Conservation (phyloP, 1,284 basidiomycete genomes). For the Moesziomyces parantarcticus region DNA sequence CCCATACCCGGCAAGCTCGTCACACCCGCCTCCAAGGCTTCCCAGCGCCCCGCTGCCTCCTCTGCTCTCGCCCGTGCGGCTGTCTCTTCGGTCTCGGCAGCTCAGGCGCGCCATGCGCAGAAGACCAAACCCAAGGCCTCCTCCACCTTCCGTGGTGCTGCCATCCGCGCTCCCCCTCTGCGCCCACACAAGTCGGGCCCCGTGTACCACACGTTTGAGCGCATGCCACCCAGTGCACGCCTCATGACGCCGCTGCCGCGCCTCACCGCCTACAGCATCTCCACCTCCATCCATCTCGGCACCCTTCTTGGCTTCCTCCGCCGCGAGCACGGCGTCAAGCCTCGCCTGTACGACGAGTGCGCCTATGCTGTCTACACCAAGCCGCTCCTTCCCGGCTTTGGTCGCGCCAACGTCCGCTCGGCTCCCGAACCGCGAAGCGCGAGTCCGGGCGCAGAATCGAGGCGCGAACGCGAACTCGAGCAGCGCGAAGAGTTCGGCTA, state of each 20-base stretch:
- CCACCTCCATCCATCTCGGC: constrained; percentile 72
- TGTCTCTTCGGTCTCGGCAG: constrained; percentile 37
- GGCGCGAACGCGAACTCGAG: constrained; percentile 76
- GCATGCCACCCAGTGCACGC: constrained; percentile 59
- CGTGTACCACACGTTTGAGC: constrained; percentile 66
- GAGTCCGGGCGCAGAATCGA: constrained; percentile 74
- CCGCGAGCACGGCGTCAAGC: constrained; percentile 89
- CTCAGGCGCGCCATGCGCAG: constrained; percentile 35
- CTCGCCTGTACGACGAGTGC: constrained; percentile 91
- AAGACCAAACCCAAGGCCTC: constrained; percentile 33
- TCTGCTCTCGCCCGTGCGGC: constrained; percentile 46
- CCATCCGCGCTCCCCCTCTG: constrained; percentile 39
- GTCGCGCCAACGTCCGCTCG: constrained; percentile 83
- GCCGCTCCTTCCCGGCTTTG: constrained; percentile 89
- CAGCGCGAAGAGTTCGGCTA: constrained; percentile 91
- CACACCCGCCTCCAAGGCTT: constrained; percentile 26
- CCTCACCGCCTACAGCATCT: constrained; percentile 79
- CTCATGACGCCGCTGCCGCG: constrained; percentile 60
- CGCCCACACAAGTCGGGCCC: constrained; percentile 49
- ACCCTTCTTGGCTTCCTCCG: constrained; percentile 76
- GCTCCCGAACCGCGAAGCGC: constrained; percentile 74
- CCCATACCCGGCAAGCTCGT: constrained; percentile 41
- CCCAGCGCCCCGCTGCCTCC: constrained; percentile 45
- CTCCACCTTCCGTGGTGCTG: constrained; percentile 37
- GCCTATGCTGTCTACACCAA: constrained; percentile 92